Base-by-base conservation (phyloP, 176 grass and related monocot species). In the Paspalum notatum region DNA sequence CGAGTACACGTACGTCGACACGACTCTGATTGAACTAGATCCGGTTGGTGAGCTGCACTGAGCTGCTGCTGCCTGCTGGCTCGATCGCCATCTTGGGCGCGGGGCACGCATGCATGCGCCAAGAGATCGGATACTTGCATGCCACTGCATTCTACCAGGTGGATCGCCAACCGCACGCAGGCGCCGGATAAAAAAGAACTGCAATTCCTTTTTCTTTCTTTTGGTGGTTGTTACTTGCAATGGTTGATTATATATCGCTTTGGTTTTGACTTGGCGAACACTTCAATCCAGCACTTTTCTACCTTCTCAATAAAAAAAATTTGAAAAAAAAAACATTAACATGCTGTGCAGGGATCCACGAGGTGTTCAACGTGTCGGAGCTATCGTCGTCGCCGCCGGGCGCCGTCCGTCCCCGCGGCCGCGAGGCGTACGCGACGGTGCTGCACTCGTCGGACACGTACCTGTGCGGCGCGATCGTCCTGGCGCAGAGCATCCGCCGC, bases 391-490 rank as follows among this genome's bases (percentile, higher is more conserved):
- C 37, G 38, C 10, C 47, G 41, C 0, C 26, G 39, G 24, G 9
- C 12, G 58, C 12, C 49, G 52, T 38, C 10, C 80, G 27, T 21
- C 67, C 77, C 11, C 89, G 66, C n/a, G n/a, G n/a, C 4, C 87
- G 94, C 5, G 91, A 93, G 84, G 95, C 95, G 38, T 98, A 98
- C 62, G 95, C 86, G 15, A 98, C 95, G 52, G 90, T 98, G 45
- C 92, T 98, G n/a, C 95, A 98, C 90, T 98, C 95, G 48, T 93
- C 95, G 15, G 92, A 95, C 74, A 72, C 74, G 20, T 98, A 98
- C 81, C 77, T 98, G 10, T 98, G 95, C 84, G 94, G 95, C 52
- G 95, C 92, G 56, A 95, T 98, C 83, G 88, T 83, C 37, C 84
- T 98, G 39, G 95, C 90, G 62, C 95, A 95, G 80, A 98, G 92